These are phyloP conservation scores for Aciculoconidium aculeatum DNA, from an alignment of 805 yeast species.

Conservation along the genomic window DNA sequence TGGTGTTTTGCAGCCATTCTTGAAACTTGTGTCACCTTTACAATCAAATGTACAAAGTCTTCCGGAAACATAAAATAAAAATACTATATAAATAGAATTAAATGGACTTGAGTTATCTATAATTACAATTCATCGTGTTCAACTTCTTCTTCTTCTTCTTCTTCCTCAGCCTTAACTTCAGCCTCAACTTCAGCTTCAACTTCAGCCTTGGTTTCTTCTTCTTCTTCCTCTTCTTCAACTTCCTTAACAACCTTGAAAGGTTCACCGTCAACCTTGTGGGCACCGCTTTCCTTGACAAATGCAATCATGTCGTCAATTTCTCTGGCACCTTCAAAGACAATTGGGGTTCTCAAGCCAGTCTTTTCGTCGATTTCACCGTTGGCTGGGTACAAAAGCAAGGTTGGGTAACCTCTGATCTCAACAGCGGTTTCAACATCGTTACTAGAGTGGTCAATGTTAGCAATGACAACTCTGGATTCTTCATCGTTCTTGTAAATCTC, in stretches of 20 bases:
- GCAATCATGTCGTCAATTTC: constrained; percentile 61
- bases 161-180: constrained; percentile 3
- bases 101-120: too few species aligned
- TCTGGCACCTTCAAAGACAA: constrained; percentile 66
- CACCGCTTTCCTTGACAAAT: constrained; percentile 68
- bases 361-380: constrained; percentile 36
- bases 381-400: constrained; percentile 86
- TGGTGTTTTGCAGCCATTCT: too few species aligned
- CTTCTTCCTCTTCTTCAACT: constrained; percentile 24
- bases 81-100: too few species aligned
- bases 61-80: too few species aligned
- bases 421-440: constrained; percentile 74
- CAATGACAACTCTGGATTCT: constrained; percentile 56
- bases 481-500: constrained; percentile 49
- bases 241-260: constrained; percentile 17
- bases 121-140: constrained; percentile 38
- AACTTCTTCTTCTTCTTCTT: constrained; percentile 7
- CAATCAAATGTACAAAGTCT: too few species aligned
- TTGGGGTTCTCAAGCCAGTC: constrained; percentile 44
- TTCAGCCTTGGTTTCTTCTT: constrained; percentile 22
- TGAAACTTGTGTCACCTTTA: too few species aligned
- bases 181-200: constrained; percentile 11
- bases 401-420: constrained; percentile 86
- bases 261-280: constrained; percentile 52
- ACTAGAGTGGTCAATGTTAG: constrained; percentile 82